These are phyloP conservation scores for Eucalyptus viminalis DNA, from an alignment of 345 rosid genomes.

Conservation along the genomic window DNA sequence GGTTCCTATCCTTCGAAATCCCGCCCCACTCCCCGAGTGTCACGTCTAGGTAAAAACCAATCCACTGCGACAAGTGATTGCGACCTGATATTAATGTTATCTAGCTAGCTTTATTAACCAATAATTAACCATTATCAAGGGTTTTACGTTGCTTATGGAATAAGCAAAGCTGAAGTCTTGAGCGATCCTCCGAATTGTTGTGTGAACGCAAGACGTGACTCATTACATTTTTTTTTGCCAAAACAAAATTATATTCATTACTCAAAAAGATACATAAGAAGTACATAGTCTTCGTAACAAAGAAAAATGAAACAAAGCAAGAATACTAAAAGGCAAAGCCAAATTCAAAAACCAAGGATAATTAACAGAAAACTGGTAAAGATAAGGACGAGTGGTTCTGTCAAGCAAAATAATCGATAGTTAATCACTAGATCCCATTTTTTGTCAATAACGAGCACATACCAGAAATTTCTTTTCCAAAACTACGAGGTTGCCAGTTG, in stretches of 20 bases:
- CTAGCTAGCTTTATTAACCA: not conserved
- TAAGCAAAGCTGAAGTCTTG: not conserved
- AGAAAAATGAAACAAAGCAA: too few species aligned
- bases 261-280: too few species aligned
- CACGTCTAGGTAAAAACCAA: not conserved
- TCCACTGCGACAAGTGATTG: not conserved
- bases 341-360: too few species aligned
- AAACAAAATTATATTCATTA: too few species aligned
- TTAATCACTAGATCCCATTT: too few species aligned
- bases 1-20: not conserved
- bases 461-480: too few species aligned
- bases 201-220: not conserved
- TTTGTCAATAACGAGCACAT: too few species aligned
- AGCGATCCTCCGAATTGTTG: not conserved
- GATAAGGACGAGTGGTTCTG: too few species aligned
- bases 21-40: not conserved
- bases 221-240: not conserved
- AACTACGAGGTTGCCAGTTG: rapidly evolving
- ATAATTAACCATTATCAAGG: not conserved
- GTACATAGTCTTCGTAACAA: too few species aligned
- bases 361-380: too few species aligned
- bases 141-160: not conserved
- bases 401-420: too few species aligned
- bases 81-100: not conserved
- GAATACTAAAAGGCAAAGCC: too few species aligned